Evolutionary conservation across 2,329 filamentous ascomycete species (phyloP).

Genomic region (Colletotrichum nymphaeae): DNA sequence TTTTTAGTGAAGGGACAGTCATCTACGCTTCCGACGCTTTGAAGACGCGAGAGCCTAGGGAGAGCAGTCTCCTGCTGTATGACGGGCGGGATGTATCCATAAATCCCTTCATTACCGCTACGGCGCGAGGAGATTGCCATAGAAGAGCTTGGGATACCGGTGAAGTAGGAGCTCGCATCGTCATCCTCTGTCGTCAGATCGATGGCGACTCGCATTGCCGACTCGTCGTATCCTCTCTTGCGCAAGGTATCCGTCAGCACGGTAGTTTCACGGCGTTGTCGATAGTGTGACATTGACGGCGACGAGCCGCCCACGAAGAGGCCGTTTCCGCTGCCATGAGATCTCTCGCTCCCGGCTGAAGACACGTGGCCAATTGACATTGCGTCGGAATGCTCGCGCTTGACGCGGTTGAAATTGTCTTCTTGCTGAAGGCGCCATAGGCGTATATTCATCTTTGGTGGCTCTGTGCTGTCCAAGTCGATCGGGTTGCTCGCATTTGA

Average conservation of each 20-base stretch:
- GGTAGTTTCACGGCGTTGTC: background rate
- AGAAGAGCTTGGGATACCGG: background rate
- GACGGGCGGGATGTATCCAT: background rate
- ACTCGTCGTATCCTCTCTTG: background rate
- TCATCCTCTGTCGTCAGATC: background rate
- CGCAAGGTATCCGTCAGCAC: background rate
- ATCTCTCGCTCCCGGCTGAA: background rate
- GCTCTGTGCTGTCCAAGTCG: conserved; percentile 1
- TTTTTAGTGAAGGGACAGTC: background rate
- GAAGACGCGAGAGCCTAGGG: background rate
- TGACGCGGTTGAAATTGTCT: background rate
- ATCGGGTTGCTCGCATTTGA: conserved; percentile 20
- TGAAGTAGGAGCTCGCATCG: too few relatives aligned
- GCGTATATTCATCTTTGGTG: background rate
- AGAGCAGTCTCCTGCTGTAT: background rate
- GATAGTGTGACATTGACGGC: background rate
- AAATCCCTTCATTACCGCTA: background rate
- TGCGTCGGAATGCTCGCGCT: background rate
- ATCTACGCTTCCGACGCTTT: background rate
- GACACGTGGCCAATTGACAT: background rate
- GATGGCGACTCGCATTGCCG: background rate
- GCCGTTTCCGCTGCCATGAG: background rate
- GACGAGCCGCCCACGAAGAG: conserved; percentile 1
- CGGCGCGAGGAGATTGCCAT: background rate
- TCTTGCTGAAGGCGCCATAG: background rate